Evolutionary conservation across 768 basidiomycete genomes (phyloP).

Genomic region (Amanita muscaria): DNA sequence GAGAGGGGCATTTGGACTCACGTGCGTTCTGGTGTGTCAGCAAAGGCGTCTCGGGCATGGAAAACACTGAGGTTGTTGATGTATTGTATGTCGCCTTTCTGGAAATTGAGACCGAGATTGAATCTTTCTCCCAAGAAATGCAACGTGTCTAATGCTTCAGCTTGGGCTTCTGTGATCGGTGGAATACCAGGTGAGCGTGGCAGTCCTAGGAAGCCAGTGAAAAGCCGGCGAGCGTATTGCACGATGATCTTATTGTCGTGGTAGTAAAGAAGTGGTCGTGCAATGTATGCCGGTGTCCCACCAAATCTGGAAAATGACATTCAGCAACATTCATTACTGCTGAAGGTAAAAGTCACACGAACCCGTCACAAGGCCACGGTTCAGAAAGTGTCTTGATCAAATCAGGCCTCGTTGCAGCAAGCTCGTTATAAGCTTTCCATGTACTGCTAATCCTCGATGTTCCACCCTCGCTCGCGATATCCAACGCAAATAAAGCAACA

Average conservation of each 20-base stretch:
- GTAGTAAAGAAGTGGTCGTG: constrained; percentile 32
- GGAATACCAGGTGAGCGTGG: constrained; percentile 30
- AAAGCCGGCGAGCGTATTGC: constrained; percentile 36
- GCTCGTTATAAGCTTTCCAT: constrained; percentile 36
- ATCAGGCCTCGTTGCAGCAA: constrained; percentile 37
- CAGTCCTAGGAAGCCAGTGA: constrained; percentile 32
- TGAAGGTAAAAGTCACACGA: constrained; percentile 5
- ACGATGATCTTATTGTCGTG: constrained; percentile 32
- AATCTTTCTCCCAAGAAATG: constrained; percentile 37
- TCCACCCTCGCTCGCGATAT: constrained; percentile 35
- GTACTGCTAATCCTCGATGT: constrained; percentile 36
- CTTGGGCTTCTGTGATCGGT: constrained; percentile 39
- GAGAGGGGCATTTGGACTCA: no score
- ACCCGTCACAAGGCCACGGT: constrained; percentile 36
- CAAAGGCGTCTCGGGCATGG: constrained; percentile 36
- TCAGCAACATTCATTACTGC: not conserved
- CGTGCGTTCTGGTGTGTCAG: constrained; percentile 33
- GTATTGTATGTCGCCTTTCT: constrained; percentile 42
- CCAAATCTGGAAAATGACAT: constrained; percentile 31
- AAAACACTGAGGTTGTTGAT: constrained; percentile 37
- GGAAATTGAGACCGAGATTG: constrained; percentile 34
- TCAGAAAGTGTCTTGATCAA: constrained; percentile 31
- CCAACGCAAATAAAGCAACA: constrained; percentile 34
- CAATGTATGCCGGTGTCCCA: constrained; percentile 24
- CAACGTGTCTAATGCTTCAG: constrained; percentile 37